These are phyloP conservation scores for Curvularia sp. DNA, from an alignment of 2,329 filamentous ascomycete species.

Conservation along the genomic window DNA sequence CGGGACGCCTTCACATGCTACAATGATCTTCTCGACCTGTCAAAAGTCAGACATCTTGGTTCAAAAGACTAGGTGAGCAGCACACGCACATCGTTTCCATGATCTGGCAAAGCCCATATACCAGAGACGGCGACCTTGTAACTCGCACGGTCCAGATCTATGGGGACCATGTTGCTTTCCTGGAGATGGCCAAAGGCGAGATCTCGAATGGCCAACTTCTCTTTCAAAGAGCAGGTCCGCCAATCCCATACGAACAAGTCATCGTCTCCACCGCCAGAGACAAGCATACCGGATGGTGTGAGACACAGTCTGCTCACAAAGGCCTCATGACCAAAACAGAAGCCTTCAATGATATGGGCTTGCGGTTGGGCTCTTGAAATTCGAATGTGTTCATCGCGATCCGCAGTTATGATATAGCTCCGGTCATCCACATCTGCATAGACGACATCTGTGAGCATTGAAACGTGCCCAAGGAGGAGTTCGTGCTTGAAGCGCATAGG, in stretches of 20 bases:
- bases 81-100: constrained; percentile 52
- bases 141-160: constrained; percentile 19
- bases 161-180: constrained; percentile 23
- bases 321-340: constrained; percentile 85
- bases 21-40: constrained; percentile 44
- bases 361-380: constrained; percentile 83
- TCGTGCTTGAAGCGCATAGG: constrained; percentile 72
- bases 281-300: constrained; percentile 67
- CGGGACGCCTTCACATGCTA: constrained; percentile 58
- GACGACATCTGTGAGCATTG: constrained; percentile 82
- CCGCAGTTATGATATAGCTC: constrained; percentile 70
- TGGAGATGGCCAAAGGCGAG: constrained; percentile 31
- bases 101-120: constrained; percentile 55
- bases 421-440: constrained; percentile 60
- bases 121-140: constrained; percentile 59
- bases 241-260: constrained; percentile 85
- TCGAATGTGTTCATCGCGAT: constrained; percentile 85
- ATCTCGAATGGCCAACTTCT: constrained; percentile 57
- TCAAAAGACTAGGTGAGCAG: constrained; percentile 29
- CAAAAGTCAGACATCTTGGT: constrained; percentile 13
- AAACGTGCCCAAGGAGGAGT: constrained; percentile 89
- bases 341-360: constrained; percentile 85
- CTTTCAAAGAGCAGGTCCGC: constrained; percentile 63
- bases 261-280: constrained; percentile 88
- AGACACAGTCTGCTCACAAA: constrained; percentile 82